Evolutionary conservation across 2,329 filamentous ascomycete genomes (phyloP), one percentile per base, ranked within the genome.

Genomic region (Botrytis paeoniae): DNA sequence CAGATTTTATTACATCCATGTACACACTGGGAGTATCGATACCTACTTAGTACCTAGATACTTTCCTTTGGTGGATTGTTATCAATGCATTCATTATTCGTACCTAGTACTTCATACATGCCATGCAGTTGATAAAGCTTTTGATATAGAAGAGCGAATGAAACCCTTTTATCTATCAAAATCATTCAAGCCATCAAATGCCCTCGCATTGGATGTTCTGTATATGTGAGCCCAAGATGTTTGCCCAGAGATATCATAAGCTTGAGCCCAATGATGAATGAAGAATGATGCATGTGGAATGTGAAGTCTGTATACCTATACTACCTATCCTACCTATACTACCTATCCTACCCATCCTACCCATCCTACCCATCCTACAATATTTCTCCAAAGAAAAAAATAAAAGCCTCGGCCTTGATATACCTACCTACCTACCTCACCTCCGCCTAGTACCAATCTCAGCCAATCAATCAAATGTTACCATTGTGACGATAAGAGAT

Each of bases 401-500:
- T 9, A 39, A 48, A 57, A 32, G 37, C 54, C 68, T 69, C 51
- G 68, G 54, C 68, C 51, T 25, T 59, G 32, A 57, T 7, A n/a
- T n/a, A n/a, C n/a, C 41, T 61, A 37, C 18, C 29, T 5, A 10
- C 45, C 45, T 9, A 25, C 45, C 45, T 48, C 10, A 22, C 10
- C 22, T 51, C 45, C 10, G 20, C 22, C 45, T 12, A 25, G 45
- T 48, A 25, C 45, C 45, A 25, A 25, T n/a, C 25, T 14, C 22
- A 25, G 22, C 48, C 48, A 54, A 69, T 48, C 32, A 18, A 35
- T 22, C 32, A 35, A 7, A 35, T 43, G 35, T 3, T 16, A 7
- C 25, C 12, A 54, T 54, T 54, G 48, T 54, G 25, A 32, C n/a
- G 65, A 69, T 69, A 69, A 57, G 43, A 54, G 32, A 66, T 66